Percentiles rank a stretch among this genome's conserved stretches.
phyloP scores from a whole-genome alignment of 1,139 yeast genomes.

The Yamadazyma diospyri region DNA sequence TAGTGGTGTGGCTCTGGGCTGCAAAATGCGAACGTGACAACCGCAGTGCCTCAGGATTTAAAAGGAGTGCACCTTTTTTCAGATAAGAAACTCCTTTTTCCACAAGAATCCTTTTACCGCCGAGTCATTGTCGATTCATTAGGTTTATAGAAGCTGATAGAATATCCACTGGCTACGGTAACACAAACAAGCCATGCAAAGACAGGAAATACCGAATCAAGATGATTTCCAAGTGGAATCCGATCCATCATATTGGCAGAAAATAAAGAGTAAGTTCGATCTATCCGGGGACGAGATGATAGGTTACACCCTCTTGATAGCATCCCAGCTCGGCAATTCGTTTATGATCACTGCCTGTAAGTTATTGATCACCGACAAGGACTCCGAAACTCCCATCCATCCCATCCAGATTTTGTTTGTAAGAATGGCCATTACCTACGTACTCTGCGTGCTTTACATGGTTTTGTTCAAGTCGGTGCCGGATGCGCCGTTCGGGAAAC shows the following conservation, averaged over 20 bases:
- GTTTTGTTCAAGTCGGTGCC: conserved; percentile 43
- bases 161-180: no score
- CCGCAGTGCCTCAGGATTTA: conserved; percentile 2
- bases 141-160: no score
- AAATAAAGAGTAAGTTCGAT: background rate
- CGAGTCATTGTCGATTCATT: no score
- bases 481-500: conserved; percentile 72
- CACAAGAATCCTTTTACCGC: no score
- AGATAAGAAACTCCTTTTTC: no score
- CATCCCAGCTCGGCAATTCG: conserved; percentile 69
- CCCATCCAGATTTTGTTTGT: conserved; percentile 75
- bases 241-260: conserved; percentile 1
- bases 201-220: conserved; percentile 5
- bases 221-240: conserved; percentile 2
- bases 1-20: no score
- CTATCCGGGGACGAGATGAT: conserved; percentile 4
- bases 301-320: conserved; percentile 43
- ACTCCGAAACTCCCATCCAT: conserved; percentile 54
- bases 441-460: conserved; percentile 56
- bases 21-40: conserved; percentile 2
- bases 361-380: conserved; percentile 61
- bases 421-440: conserved; percentile 71
- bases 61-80: no score
- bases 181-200: no score
- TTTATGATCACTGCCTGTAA: conserved; percentile 75